These are phyloP conservation scores for Ogataea nonfermentans DNA, from an alignment of 805 yeast species.

Conservation along the genomic window DNA sequence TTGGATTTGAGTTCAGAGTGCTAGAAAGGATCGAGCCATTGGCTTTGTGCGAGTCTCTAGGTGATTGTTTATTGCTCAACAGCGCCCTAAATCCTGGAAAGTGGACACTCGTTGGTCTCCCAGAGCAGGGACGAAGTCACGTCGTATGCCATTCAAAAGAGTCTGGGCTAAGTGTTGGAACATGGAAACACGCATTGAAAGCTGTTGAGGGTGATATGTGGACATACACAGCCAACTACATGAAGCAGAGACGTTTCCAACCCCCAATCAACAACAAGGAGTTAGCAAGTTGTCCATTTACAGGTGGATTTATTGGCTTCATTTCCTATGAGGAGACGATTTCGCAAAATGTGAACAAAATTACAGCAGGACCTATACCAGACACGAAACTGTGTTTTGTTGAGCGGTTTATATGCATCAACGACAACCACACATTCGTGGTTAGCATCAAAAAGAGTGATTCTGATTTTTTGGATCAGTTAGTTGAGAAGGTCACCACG, in stretches of 20 bases:
- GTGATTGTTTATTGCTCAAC: conserved; percentile 62
- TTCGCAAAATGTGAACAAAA: conserved; percentile 35
- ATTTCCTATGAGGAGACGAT: conserved; percentile 86
- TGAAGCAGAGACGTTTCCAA: conserved; percentile 39
- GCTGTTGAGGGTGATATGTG: conserved; percentile 41
- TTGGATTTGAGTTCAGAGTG: conserved; percentile 17
- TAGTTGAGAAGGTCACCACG: conserved; percentile 1
- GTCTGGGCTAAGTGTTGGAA: conserved; percentile 29
- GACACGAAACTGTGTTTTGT: conserved; percentile 75
- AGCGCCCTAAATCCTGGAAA: conserved; percentile 83
- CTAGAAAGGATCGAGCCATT: neutral
- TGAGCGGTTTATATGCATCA: conserved; percentile 59
- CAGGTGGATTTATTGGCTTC: conserved; percentile 89
- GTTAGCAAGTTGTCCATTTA: conserved; percentile 60
- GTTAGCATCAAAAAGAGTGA: conserved; percentile 49
- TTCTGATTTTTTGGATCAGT: conserved; percentile 35
- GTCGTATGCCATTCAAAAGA: conserved; percentile 65
- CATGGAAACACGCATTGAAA: conserved; percentile 1
- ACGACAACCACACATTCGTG: conserved; percentile 50
- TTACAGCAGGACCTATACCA: conserved; percentile 48
- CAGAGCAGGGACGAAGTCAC: conserved; percentile 41
- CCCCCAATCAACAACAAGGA: conserved; percentile 25
- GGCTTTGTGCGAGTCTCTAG: conserved; percentile 7
- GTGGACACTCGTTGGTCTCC: conserved; percentile 85
- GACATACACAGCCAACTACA: conserved; percentile 48